Conservation (phyloP, 805 yeast species). For the Suhomyces sp. region DNA sequence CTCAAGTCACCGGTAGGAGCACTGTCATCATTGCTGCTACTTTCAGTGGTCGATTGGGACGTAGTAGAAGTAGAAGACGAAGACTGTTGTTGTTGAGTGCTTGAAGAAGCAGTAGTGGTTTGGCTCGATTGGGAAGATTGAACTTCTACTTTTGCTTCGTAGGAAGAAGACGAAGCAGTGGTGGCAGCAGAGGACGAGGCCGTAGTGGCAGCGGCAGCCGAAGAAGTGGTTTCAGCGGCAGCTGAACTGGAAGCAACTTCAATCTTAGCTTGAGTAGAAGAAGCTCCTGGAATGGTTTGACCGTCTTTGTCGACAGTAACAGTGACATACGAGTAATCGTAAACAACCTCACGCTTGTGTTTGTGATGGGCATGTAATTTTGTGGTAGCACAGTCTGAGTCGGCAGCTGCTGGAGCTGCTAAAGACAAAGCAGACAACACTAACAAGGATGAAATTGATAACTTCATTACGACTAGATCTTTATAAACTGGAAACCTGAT, state of each 20-base stretch:
- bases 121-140: constrained; percentile 14
- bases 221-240: constrained; percentile 6
- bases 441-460: constrained; percentile 13
- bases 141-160: constrained; percentile 7
- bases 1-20: constrained; percentile 53
- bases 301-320: constrained; percentile 45
- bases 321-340: constrained; percentile 45
- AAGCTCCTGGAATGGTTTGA: constrained; percentile 28
- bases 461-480: constrained; percentile 12
- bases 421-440: constrained; percentile 19
- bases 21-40: constrained; percentile 19
- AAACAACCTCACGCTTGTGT: constrained; percentile 58
- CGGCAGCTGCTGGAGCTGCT: constrained; percentile 22
- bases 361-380: constrained; percentile 57
- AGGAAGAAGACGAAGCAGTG: constrained; percentile 10
- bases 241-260: constrained; percentile 13
- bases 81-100: constrained; percentile 7
- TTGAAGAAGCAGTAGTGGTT: constrained; percentile 10
- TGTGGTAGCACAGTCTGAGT: constrained; percentile 39
- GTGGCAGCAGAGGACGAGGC: constrained; percentile 15
- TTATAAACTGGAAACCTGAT: not conserved
- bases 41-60: constrained; percentile 22
- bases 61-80: constrained; percentile 2
- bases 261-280: constrained; percentile 8
- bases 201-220: too few species aligned